phyloP scores from a whole-genome alignment of 192 early-diverging fungal genomes.

The Paraglomus occultum region DNA sequence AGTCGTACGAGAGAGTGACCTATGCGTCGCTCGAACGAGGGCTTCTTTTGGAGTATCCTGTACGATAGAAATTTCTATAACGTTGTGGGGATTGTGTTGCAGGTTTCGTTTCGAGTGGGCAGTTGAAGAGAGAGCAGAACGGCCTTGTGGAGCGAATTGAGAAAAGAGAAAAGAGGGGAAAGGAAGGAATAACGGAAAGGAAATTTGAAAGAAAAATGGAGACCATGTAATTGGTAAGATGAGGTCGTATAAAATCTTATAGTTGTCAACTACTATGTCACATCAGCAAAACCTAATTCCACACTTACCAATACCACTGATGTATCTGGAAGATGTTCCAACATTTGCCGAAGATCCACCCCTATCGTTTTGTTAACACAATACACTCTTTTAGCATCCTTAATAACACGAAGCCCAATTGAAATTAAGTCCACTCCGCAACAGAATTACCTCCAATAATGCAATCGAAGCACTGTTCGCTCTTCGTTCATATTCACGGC shows the following conservation, averaged over 20 bases:
- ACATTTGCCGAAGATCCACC: too few species aligned
- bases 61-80: slow-evolving; percentile 14
- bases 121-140: not conserved
- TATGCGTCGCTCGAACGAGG: not conserved
- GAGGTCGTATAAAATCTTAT: too few species aligned
- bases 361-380: too few species aligned
- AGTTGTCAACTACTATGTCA: too few species aligned
- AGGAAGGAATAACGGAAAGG: not conserved
- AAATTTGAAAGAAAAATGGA: too few species aligned
- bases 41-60: not conserved
- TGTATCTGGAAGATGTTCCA: too few species aligned
- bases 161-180: not conserved
- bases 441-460: slow-evolving; percentile 19
- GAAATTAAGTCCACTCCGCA: too few species aligned
- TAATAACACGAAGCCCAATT: too few species aligned
- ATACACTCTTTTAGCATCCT: too few species aligned
- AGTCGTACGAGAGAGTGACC: not conserved
- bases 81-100: not conserved
- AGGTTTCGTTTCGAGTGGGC: not conserved
- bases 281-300: too few species aligned
- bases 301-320: too few species aligned
- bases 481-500: not conserved
- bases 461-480: not conserved
- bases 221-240: too few species aligned
- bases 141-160: not conserved